Evolutionary conservation across 1,284 basidiomycete species (phyloP).

Genomic region (Sanghuangporus weigelae): DNA sequence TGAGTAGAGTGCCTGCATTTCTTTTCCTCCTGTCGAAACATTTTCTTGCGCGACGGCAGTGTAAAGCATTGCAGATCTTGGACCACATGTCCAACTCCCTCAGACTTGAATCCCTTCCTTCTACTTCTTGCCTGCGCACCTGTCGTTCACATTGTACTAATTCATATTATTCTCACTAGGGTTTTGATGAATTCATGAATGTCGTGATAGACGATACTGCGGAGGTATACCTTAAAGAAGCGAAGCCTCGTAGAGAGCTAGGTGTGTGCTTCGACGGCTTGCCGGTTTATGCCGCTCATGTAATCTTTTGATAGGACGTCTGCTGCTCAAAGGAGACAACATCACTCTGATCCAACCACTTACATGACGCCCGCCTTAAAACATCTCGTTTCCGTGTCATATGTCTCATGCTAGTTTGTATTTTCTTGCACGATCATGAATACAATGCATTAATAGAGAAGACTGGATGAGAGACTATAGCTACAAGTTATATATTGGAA

Average conservation of each 20-base stretch:
- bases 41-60: neutral
- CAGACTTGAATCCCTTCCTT: conserved; percentile 17
- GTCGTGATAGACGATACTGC: conserved; percentile 93
- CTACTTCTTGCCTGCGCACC: neutral
- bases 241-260: conserved; percentile 77
- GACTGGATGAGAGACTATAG: neutral
- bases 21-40: neutral
- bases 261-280: conserved; percentile 40
- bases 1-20: conserved; percentile 41
- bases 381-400: neutral
- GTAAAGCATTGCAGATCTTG: neutral
- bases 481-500: conserved; percentile 83
- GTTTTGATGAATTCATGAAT: conserved; percentile 99
- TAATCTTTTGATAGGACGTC: conserved; percentile 58
- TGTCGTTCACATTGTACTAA: conserved; percentile 5
- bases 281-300: neutral
- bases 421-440: neutral
- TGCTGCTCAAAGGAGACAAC: conserved; percentile 93
- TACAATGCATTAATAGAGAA: neutral
- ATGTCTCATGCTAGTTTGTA: neutral
- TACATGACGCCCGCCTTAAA: conserved; percentile 24
- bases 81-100: conserved; percentile 11
- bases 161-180: conserved; percentile 44
- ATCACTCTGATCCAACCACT: conserved; percentile 90
- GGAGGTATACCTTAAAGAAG: conserved; percentile 88